These are phyloP conservation scores for Monosporascus sp. DNA, from an alignment of 2,329 filamentous ascomycete species.

Conservation along the genomic window DNA sequence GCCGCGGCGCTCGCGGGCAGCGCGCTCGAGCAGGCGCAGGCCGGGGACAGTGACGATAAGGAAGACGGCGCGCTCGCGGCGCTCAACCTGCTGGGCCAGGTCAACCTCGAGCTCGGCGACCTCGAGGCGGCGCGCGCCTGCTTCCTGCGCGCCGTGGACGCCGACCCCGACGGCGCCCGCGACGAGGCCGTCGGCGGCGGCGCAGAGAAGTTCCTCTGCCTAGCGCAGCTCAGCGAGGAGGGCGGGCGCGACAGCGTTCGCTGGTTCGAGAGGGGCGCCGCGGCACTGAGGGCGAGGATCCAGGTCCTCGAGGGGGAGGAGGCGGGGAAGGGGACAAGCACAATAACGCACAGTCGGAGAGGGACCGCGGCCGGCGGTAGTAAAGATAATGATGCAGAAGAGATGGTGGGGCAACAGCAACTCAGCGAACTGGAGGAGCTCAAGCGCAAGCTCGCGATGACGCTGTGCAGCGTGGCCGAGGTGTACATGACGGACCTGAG, in stretches of 20 bases:
- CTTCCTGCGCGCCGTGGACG: constrained; percentile 66
- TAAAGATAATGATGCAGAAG: constrained; percentile 9
- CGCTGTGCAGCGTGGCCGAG: constrained; percentile 90
- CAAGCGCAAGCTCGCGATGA: constrained; percentile 76
- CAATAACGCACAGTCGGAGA: neutral
- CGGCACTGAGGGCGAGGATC: constrained; percentile 67
- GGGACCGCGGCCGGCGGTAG: constrained; percentile 4
- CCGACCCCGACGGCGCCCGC: constrained; percentile 70
- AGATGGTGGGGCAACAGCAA: constrained; percentile 7
- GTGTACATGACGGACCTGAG: constrained; percentile 99
- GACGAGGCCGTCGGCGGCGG: constrained; percentile 72
- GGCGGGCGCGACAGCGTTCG: constrained; percentile 59
- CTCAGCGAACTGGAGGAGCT: constrained; percentile 54
- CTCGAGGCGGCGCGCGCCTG: constrained; percentile 65
- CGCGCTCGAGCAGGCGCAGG: constrained; percentile 20
- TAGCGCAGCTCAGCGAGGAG: constrained; percentile 80
- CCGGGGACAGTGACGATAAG: constrained; percentile 13
- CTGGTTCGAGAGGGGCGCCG: constrained; percentile 67
- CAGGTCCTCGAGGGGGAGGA: constrained; percentile 54
- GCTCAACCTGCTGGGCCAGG: constrained; percentile 73
- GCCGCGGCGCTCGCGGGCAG: constrained; percentile 23
- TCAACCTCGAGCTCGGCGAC: constrained; percentile 77
- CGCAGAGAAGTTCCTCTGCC: constrained; percentile 88
- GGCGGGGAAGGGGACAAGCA: constrained; percentile 23
- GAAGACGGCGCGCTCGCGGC: constrained; percentile 54